Evolutionary conservation across 805 yeast species (phyloP).

Genomic region (Sugiyamaella lignohabitans): DNA sequence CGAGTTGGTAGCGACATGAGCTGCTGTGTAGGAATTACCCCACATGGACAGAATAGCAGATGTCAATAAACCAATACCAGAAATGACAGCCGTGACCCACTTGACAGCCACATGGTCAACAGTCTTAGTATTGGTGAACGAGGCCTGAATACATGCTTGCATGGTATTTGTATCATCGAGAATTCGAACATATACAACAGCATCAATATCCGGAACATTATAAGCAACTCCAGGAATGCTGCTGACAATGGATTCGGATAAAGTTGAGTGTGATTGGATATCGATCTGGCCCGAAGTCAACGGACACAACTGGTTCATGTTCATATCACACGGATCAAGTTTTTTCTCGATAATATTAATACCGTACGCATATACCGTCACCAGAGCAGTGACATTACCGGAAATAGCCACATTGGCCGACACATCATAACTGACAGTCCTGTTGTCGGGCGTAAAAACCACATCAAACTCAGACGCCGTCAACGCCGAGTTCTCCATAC

Average conservation of each 20-base stretch:
- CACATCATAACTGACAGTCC: conserved; percentile 60
- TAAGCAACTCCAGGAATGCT: conserved; percentile 80
- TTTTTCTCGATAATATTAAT: conserved; percentile 54
- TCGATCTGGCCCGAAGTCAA: conserved; percentile 75
- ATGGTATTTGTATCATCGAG: conserved; percentile 34
- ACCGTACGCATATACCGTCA: conserved; percentile 82
- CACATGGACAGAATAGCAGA: conserved; percentile 79
- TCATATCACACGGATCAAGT: conserved; percentile 53
- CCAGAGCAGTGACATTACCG: conserved; percentile 60
- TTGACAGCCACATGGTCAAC: conserved; percentile 74
- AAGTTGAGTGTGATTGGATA: conserved; percentile 60
- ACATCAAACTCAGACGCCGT: conserved; percentile 73
- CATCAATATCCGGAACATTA: conserved; percentile 82
- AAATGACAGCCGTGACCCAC: conserved; percentile 90
- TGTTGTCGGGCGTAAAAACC: conserved; percentile 62
- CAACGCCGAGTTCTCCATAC: conserved; percentile 70
- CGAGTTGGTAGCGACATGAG: conserved; percentile 82
- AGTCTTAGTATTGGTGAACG: conserved; percentile 70
- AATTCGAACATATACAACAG: conserved; percentile 55
- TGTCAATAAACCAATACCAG: conserved; percentile 77
- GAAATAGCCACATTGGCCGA: conserved; percentile 62
- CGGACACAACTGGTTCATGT: conserved; percentile 68
- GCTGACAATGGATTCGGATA: conserved; percentile 40
- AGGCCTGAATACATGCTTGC: conserved; percentile 70
- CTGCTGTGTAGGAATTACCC: conserved; percentile 85